Evolutionary conservation across 345 rosid species (phyloP).

Genomic region (Lumnitzera littorea): DNA sequence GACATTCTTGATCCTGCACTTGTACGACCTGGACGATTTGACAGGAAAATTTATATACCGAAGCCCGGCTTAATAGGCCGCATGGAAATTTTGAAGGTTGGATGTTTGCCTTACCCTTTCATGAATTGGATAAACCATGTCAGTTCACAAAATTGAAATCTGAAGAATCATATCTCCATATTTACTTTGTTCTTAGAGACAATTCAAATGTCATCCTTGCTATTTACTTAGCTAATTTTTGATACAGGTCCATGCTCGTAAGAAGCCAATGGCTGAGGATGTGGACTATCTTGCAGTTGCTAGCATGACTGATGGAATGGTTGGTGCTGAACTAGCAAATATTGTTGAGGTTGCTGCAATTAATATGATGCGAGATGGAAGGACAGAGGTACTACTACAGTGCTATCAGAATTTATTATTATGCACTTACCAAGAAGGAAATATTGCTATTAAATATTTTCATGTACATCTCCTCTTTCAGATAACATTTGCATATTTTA

Average conservation of each 20-base stretch:
- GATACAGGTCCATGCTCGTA: constrained; percentile 84
- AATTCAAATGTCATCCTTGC: not conserved
- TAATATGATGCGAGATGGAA: constrained; percentile 89
- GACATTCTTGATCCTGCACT: constrained; percentile 97
- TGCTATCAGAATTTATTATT: not conserved
- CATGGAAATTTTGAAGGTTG: constrained; percentile 82
- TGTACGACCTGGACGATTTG: constrained; percentile 89
- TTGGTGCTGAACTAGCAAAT: constrained; percentile 97
- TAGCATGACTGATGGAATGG: constrained; percentile 92
- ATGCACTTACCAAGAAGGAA: not conserved
- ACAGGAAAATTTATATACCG: constrained; percentile 72
- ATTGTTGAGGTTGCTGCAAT: constrained; percentile 88
- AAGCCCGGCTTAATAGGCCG: constrained; percentile 90
- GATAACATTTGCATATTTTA: too few species aligned
- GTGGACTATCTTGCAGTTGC: constrained; percentile 91
- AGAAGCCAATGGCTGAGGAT: constrained; percentile 93
- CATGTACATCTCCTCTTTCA: too few species aligned
- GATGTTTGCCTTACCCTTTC: not conserved
- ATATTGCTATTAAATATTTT: not conserved
- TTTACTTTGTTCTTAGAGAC: not conserved
- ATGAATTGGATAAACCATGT: not conserved
- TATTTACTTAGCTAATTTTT: not conserved
- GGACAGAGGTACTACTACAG: constrained; percentile 59
- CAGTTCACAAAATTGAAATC: not conserved
- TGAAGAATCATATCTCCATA: not conserved